Evolutionary conservation across 2,329 filamentous ascomycete species (phyloP).

Genomic region (Colletotrichum sp.): DNA sequence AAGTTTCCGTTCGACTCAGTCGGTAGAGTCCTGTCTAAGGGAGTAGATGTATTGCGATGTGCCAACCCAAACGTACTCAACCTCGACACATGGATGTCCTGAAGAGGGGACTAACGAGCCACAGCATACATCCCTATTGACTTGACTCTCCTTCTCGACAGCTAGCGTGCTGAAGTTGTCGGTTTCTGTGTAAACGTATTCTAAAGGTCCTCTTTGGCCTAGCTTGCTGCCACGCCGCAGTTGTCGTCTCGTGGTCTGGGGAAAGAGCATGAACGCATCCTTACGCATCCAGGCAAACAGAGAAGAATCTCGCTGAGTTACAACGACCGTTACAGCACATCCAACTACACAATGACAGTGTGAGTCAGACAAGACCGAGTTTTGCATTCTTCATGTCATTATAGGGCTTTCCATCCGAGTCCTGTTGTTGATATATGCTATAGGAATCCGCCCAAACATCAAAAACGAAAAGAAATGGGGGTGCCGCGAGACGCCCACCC

Average conservation of each 20-base stretch:
- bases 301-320: background rate
- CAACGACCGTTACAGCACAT: background rate
- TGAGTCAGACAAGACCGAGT: background rate
- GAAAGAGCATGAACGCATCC: background rate
- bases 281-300: background rate
- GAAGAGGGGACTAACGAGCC: background rate
- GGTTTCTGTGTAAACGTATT: background rate
- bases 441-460: conserved; percentile 1
- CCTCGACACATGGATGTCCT: background rate
- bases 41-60: background rate
- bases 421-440: conserved; percentile 9
- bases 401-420: background rate
- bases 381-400: background rate
- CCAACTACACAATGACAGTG: background rate
- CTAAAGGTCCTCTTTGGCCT: background rate
- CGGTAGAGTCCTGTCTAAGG: background rate
- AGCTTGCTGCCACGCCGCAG: background rate
- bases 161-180: background rate
- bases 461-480: conserved; percentile 5
- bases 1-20: background rate
- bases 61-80: background rate
- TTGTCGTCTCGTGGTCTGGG: background rate
- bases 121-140: background rate
- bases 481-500: background rate
- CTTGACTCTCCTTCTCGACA: background rate